Evolutionary conservation across 2,329 filamentous ascomycete genomes (phyloP).

Genomic region (Curvularia sp.): DNA sequence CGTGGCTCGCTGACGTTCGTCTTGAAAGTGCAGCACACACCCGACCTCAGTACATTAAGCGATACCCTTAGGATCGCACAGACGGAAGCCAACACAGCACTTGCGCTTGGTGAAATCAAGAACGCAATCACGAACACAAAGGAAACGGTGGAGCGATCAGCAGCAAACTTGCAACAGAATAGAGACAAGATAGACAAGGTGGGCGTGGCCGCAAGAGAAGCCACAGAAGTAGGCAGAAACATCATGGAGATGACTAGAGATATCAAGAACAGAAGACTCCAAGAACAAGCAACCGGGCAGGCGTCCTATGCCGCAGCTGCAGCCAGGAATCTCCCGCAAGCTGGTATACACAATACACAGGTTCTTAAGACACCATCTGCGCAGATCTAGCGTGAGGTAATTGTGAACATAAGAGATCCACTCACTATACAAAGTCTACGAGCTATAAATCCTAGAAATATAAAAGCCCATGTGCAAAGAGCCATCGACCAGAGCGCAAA

Average conservation of each 20-base stretch:
- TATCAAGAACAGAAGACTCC: slow-evolving; percentile 17
- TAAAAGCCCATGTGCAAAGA: slow-evolving; percentile 26
- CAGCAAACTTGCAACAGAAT: slow-evolving; percentile 20
- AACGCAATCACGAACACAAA: slow-evolving; percentile 13
- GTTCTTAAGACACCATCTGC: slow-evolving; percentile 18
- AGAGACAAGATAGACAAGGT: slow-evolving; percentile 21
- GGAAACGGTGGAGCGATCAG: slow-evolving; percentile 12
- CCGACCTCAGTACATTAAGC: slow-evolving; percentile 20
- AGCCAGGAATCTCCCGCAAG: slow-evolving; percentile 12
- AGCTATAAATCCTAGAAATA: slow-evolving; percentile 21
- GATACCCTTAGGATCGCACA: slow-evolving; percentile 23
- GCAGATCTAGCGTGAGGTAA: slow-evolving; percentile 25
- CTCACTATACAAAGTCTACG: slow-evolving; percentile 24
- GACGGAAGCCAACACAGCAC: slow-evolving; percentile 22
- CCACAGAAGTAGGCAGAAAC: slow-evolving; percentile 17
- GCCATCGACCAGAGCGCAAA: slow-evolving; percentile 28
- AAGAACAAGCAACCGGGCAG: slow-evolving; percentile 12
- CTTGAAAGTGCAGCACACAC: slow-evolving; percentile 27
- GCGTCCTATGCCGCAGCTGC: slow-evolving; percentile 21
- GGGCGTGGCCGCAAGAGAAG: slow-evolving; percentile 22
- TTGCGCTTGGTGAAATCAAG: slow-evolving; percentile 19
- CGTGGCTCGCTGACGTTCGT: slow-evolving; percentile 23
- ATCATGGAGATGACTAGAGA: slow-evolving; percentile 18
- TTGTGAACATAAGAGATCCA: slow-evolving; percentile 25
- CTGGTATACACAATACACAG: slow-evolving; percentile 29